Conservation (phyloP, 768 basidiomycete species). For the Suillus subalutaceus region DNA sequence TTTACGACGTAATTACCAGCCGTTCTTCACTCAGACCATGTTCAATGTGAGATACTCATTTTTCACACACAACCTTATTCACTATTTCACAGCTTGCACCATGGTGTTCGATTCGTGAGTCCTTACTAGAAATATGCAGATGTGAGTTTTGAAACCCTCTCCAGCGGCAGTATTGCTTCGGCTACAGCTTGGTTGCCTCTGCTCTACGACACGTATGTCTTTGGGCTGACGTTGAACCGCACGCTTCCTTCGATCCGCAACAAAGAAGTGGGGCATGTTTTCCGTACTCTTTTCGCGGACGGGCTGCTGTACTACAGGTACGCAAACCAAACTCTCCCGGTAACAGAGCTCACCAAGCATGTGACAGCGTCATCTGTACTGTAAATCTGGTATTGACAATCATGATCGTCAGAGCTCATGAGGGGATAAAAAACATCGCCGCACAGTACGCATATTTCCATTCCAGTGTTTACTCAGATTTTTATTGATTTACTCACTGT, state of each 20-base stretch:
- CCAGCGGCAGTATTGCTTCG: conserved; percentile 30
- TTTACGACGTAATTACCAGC: neutral
- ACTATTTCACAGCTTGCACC: conserved; percentile 36
- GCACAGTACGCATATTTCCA: conserved; percentile 30
- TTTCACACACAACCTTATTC: conserved; percentile 27
- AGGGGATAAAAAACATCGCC: conserved; percentile 37
- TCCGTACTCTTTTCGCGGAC: conserved; percentile 32
- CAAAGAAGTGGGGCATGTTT: conserved; percentile 20
- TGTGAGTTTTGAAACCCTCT: neutral
- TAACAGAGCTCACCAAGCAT: neutral
- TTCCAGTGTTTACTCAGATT: neutral
- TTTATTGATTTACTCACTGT: neutral
- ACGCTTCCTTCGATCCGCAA: conserved; percentile 27
- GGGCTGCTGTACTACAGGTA: conserved; percentile 41
- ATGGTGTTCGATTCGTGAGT: conserved; percentile 41
- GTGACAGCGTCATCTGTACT: conserved; percentile 39
- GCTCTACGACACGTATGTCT: conserved; percentile 40
- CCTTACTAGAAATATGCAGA: neutral
- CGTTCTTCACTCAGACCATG: conserved; percentile 16
- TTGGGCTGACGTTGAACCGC: conserved; percentile 36
- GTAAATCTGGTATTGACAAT: conserved; percentile 41
- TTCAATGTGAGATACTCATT: conserved; percentile 17
- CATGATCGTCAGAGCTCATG: conserved; percentile 37
- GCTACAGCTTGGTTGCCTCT: conserved; percentile 46
- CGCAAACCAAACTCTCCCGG: neutral